Evolutionary conservation across 106 monocot species (phyloP), one percentile per base, ranked within the genome.

Genomic region (Platanthera zijinensis): DNA sequence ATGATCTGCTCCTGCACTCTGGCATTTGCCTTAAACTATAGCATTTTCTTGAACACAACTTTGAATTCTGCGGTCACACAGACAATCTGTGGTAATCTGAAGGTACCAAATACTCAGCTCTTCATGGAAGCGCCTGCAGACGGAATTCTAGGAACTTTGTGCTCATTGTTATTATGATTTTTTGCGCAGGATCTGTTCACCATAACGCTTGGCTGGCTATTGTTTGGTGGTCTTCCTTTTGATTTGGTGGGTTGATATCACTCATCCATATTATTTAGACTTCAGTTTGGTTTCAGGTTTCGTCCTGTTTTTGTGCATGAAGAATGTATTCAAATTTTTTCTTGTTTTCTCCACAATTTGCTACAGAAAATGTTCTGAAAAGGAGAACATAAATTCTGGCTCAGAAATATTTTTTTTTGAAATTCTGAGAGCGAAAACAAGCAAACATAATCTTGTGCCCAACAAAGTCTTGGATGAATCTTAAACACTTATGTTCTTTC

Each of bases 211-310:
- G 97, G 97, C 72, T 97, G 97, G 94, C 9, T 91, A 5, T 30
- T 97, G 51, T 97, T 97, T 79, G 91, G 97, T 25, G 97, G 96
- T 4, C 89, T 97, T 63, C 91, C 94, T 73, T 97, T 97, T 78
- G 94, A 94, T 82, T n/a, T 88, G 83, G 97, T 97, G 22, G 82
- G 88, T 79, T 46, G 4, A 75, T 21, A 11, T 39, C 45, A 54
- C 14, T 22, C 28, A 57, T 32, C 7, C 2, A 22, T 39, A 32
- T 75, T 25, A 56, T 6, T 8, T 56, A 7, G 10, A 18, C 51
- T 0, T 22, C 52, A 25, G n/a, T 72, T 51, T 56, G 12, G 12
- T 13, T 56, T 56, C 11, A 14, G 13, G 5, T 56, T 14, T 56
- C n/a, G n/a, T 56, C 14, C 1, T 15, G n/a, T 4, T 17, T 56